Evolutionary conservation across 2,329 filamentous ascomycete species (phyloP).

Genomic region (Alternaria consortialis): DNA sequence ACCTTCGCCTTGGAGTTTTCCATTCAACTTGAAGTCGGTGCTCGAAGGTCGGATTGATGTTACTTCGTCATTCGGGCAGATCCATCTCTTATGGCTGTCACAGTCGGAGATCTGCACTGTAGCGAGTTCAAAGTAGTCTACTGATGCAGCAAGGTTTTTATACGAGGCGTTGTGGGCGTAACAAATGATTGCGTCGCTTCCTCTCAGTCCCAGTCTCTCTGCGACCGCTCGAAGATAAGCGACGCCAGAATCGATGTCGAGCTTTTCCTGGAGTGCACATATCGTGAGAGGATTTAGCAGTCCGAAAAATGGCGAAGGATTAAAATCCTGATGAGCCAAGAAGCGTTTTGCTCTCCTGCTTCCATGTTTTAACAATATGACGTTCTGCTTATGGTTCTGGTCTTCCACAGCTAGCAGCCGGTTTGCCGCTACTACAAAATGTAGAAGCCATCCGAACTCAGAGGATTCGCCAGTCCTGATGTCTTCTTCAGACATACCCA

Average conservation of each 20-base stretch:
- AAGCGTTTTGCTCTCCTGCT: not conserved
- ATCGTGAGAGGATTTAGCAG: not conserved
- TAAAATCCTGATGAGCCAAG: not conserved
- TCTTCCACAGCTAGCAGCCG: not conserved
- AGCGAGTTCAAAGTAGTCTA: not conserved
- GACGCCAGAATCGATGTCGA: not conserved
- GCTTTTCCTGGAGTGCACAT: not conserved
- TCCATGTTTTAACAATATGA: constrained; percentile 1
- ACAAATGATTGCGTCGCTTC: not conserved
- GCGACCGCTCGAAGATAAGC: constrained; percentile 3
- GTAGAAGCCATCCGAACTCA: constrained; percentile 5
- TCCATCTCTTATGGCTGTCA: not conserved
- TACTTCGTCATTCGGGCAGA: not conserved
- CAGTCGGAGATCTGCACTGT: not conserved
- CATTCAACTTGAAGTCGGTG: not conserved
- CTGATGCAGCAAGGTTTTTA: not conserved
- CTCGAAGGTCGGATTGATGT: too few species aligned
- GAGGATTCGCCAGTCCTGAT: not conserved
- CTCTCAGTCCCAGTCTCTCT: not conserved
- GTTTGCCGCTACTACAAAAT: not conserved
- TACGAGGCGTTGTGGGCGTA: not conserved
- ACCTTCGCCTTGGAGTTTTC: too few species aligned
- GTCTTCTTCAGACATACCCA: constrained; percentile 1
- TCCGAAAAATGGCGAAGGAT: not conserved
- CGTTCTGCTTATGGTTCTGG: not conserved